Evolutionary conservation across 2,329 filamentous ascomycete species (phyloP).

Genomic region (Aspergillus alliaceus): DNA sequence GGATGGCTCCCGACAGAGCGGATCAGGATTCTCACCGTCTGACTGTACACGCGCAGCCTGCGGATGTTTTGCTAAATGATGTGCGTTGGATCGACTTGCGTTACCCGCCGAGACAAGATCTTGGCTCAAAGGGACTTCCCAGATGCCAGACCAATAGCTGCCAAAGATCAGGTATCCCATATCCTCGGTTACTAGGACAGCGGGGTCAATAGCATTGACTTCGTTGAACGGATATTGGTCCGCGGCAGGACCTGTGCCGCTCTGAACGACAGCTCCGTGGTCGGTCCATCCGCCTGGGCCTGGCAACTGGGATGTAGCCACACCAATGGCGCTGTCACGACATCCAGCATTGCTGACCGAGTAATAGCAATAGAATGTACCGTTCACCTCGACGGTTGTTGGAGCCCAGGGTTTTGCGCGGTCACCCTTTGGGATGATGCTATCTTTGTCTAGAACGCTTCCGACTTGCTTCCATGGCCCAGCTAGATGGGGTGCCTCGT

Average conservation of each 20-base stretch:
- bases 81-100: conserved; percentile 23
- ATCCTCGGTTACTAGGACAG: conserved; percentile 45
- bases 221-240: conserved; percentile 35
- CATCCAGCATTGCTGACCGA: conserved; percentile 61
- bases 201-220: conserved; percentile 64
- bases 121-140: conserved; percentile 54
- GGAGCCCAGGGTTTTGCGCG: conserved; percentile 54
- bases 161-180: conserved; percentile 60
- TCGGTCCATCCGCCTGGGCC: conserved; percentile 36
- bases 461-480: conserved; percentile 34
- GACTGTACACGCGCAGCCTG: conserved; percentile 9
- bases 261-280: conserved; percentile 37
- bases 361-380: conserved; percentile 66
- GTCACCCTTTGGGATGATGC: conserved; percentile 35
- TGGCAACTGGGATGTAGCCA: conserved; percentile 49
- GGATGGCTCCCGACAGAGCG: conserved; percentile 28
- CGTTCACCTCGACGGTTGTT: conserved; percentile 57
- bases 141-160: conserved; percentile 68
- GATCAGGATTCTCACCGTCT: conserved; percentile 22
- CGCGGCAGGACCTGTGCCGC: conserved; percentile 29
- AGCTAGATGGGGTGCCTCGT: conserved; percentile 26
- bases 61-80: conserved; percentile 32
- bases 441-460: conserved; percentile 29
- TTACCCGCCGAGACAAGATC: conserved; percentile 24
- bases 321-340: conserved; percentile 63